Evolutionary conservation across 176 grass and related monocot genomes (phyloP).

Genomic region (Melocanna baccifera): DNA sequence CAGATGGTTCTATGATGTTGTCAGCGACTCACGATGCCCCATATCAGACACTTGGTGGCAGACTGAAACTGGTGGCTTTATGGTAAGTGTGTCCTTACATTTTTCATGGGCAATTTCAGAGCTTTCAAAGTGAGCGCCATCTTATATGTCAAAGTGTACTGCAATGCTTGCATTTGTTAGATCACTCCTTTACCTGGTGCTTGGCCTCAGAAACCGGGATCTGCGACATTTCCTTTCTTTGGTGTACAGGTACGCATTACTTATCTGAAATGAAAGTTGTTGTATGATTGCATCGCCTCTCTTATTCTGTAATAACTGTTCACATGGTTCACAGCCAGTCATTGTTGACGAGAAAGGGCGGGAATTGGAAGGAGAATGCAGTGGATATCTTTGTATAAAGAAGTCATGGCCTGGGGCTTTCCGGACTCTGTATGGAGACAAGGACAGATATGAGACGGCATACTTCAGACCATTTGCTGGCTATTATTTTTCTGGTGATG

Average conservation of each 20-base stretch:
- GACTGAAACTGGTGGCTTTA: constrained; percentile 98
- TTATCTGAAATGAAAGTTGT: background rate
- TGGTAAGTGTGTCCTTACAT: constrained; percentile 54
- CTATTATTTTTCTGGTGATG: constrained; percentile 98
- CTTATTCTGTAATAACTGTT: background rate
- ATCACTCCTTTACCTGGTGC: constrained; percentile 91
- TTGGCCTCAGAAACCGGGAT: constrained; percentile 96
- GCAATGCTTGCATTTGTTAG: constrained; percentile 43
- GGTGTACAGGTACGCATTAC: constrained; percentile 66
- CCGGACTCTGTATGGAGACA: constrained; percentile 83
- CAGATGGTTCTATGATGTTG: constrained; percentile 95
- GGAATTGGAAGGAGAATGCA: constrained; percentile 90
- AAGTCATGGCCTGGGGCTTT: constrained; percentile 98
- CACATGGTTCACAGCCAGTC: constrained; percentile 53
- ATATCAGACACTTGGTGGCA: constrained; percentile 99
- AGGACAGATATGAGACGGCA: constrained; percentile 97
- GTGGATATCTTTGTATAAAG: constrained; percentile 97
- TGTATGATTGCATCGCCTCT: background rate
- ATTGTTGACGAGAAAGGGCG: constrained; percentile 93
- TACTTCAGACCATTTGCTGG: constrained; percentile 97
- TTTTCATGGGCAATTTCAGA: background rate
- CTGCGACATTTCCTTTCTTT: constrained; percentile 94
- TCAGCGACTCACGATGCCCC: constrained; percentile 74
- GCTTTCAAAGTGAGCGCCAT: background rate
- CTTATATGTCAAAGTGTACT: background rate